Conservation (phyloP, 2,329 filamentous ascomycete species). For the Colletotrichum eremochloae region DNA sequence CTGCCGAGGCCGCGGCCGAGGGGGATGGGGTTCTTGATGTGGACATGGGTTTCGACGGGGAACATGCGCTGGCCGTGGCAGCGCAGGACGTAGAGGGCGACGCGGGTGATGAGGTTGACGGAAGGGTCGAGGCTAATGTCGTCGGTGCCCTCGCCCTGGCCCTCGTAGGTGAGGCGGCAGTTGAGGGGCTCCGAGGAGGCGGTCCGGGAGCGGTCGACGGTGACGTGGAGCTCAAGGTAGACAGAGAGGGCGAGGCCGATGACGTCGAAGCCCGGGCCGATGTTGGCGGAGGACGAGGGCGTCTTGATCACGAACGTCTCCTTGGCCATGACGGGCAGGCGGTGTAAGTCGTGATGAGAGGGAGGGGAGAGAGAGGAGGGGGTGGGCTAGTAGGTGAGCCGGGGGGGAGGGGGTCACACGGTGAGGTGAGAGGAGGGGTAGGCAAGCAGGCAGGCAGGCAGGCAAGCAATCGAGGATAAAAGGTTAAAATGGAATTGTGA, state of each 20-base stretch:
- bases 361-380: not conserved
- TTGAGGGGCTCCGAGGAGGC: slow-evolving; percentile 77
- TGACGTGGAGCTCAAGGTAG: slow-evolving; percentile 91
- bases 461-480: too few relatives aligned
- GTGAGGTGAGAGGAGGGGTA: slow-evolving; percentile 1
- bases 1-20: slow-evolving; percentile 94
- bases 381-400: slow-evolving; percentile 1
- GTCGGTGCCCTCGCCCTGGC: slow-evolving; percentile 76
- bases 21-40: slow-evolving; percentile 96
- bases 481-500: slow-evolving; percentile 3
- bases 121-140: slow-evolving; percentile 88
- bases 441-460: too few relatives aligned
- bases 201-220: slow-evolving; percentile 71
- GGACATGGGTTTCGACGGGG: slow-evolving; percentile 87
- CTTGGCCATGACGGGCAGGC: slow-evolving; percentile 49
- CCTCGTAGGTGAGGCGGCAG: slow-evolving; percentile 92
- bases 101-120: slow-evolving; percentile 92
- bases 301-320: slow-evolving; percentile 81
- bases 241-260: slow-evolving; percentile 95
- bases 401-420: not conserved
- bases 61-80: slow-evolving; percentile 91
- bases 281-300: slow-evolving; percentile 97
- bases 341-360: slow-evolving; percentile 29
- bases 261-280: slow-evolving; percentile 97
- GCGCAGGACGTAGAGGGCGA: slow-evolving; percentile 92